phyloP scores from a whole-genome alignment of 306 rosid species.

The Cucumis melo region DNA sequence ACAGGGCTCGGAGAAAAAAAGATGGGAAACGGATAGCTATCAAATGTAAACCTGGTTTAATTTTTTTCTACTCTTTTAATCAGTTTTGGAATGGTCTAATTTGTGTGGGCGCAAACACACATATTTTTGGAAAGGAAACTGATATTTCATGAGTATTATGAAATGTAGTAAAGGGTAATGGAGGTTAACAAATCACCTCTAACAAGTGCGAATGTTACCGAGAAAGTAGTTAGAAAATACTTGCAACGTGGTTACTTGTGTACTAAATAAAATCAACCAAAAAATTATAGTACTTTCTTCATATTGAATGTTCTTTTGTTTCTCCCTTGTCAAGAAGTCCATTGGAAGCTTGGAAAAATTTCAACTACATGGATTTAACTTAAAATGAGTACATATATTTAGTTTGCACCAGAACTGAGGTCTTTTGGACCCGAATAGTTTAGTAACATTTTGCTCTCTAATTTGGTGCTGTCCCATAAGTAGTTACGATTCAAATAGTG shows the following conservation, averaged over 20 bases:
- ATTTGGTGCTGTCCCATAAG: not conserved
- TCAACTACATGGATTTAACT: not conserved
- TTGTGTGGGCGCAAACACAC: too few relatives aligned
- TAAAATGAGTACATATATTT: not conserved
- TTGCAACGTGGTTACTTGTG: not conserved
- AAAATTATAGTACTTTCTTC: not conserved
- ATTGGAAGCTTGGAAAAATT: not conserved
- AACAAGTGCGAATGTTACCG: not conserved
- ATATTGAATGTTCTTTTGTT: not conserved
- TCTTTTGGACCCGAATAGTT: not conserved
- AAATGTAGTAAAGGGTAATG: not conserved
- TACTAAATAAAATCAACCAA: not conserved
- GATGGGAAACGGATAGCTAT: conserved; percentile 22
- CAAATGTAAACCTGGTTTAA: conserved; percentile 12
- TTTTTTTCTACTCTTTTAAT: not conserved
- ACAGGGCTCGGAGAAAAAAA: conserved; percentile 19
- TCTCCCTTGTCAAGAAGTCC: not conserved
- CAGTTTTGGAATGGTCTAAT: not conserved
- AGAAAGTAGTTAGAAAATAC: not conserved
- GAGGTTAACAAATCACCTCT: not conserved
- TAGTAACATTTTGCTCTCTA: not conserved
- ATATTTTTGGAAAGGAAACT: not conserved
- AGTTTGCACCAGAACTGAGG: not conserved
- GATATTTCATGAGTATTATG: not conserved
- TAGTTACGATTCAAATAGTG: not conserved